Evolutionary conservation across 2,329 filamentous ascomycete species (phyloP), one percentile per base, ranked within the genome.

Genomic region (Cadophora gregata): DNA sequence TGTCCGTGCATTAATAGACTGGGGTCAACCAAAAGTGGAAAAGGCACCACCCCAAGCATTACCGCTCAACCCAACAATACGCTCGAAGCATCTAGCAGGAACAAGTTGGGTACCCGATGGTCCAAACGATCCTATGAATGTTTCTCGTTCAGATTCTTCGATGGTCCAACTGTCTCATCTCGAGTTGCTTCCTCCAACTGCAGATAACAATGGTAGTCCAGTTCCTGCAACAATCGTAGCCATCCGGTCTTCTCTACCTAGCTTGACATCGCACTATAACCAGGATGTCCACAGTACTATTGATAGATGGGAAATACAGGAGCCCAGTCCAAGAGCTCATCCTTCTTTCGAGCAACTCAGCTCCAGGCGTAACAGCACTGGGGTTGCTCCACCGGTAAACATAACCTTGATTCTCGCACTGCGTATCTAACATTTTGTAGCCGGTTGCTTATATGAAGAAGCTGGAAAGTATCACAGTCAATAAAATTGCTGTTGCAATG

Each of bases 241-340:
- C 0, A 85, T 94, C 33, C 93, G 93, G 67, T 91, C 90, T 10
- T 85, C 85, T 74, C 78, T 85, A 62, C 84, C 83, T 63, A 79
- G 79, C 69, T 80, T 82, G 64, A 83, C 81, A 70, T 83, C 84
- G 33, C 83, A 89, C 33, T 88, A 86, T 62, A 84, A 85, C 50
- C 87, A 89, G 70, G 87, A 89, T 36, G 81, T 87, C 0, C 88
- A 91, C 72, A 97, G 90, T 71, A 86, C 94, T 48, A 83, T 98
- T 69, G 89, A 93, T 69, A 86, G 91, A 69, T 98, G 95, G 95
- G 90, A 96, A 72, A 77, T 95, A 10, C 83, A 85, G 36, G 88
- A 91, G 36, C 84, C 87, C 58, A 80, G 85, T n/a, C 87, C 90
- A 69, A 83, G 81, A 10, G 80, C 96, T 8, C 91, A 96, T 75